A percentile compares a stretch with the other conserved stretches of the same genome.
Evolutionary conservation across 2,329 filamentous ascomycete genomes (phyloP).

Genomic region (Colletotrichum phormii): DNA sequence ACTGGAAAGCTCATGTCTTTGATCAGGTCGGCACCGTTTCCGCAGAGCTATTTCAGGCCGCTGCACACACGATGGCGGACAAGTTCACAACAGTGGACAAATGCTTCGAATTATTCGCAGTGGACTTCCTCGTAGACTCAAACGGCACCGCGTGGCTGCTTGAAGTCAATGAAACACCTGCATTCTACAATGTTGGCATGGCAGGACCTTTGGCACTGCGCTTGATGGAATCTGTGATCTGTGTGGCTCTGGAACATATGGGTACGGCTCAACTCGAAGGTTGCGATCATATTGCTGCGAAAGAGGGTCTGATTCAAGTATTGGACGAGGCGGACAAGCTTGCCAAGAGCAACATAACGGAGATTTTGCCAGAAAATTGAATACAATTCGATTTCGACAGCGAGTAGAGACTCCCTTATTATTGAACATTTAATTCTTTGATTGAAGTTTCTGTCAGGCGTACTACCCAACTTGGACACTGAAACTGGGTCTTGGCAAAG

Average conservation of each 20-base stretch:
- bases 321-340: slow-evolving; percentile 44
- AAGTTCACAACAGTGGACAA: slow-evolving; percentile 51
- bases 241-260: slow-evolving; percentile 50
- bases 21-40: slow-evolving; percentile 49
- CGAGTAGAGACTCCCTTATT: too few species aligned
- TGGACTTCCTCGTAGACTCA: slow-evolving; percentile 50
- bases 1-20: slow-evolving; percentile 49
- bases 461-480: too few species aligned
- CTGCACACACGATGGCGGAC: slow-evolving; percentile 51
- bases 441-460: too few species aligned
- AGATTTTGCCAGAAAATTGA: slow-evolving; percentile 41
- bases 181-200: slow-evolving; percentile 49
- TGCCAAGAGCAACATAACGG: slow-evolving; percentile 44
- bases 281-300: slow-evolving; percentile 27
- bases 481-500: too few species aligned
- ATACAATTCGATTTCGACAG: too few species aligned
- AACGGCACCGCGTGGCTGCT: slow-evolving; percentile 48
- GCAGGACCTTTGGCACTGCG: slow-evolving; percentile 47
- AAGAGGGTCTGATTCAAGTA: slow-evolving; percentile 41
- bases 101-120: slow-evolving; percentile 52
- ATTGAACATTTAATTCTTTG: too few species aligned
- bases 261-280: slow-evolving; percentile 35
- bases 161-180: slow-evolving; percentile 53
- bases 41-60: slow-evolving; percentile 48
- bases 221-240: slow-evolving; percentile 51